Percentiles rank a stretch among this genome's conserved stretches.
These are phyloP conservation scores for Macrocystidia cucumis DNA, from an alignment of 1,284 basidiomycete species.

Conservation along the genomic window DNA sequence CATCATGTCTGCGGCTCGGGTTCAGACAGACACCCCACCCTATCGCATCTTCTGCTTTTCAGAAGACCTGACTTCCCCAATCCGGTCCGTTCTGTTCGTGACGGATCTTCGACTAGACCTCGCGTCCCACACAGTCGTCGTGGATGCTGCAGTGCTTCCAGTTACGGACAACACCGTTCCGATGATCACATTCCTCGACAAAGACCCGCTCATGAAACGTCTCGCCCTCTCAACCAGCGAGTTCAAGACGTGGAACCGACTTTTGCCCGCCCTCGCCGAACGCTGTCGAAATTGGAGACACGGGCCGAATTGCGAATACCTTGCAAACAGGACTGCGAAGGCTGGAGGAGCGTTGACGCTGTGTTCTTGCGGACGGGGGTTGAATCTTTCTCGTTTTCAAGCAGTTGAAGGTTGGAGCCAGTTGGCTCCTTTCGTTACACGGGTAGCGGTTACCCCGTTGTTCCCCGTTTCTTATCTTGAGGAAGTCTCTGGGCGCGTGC, in stretches of 20 bases:
- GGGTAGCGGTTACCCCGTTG: constrained; percentile 38
- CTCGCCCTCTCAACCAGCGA: too few species aligned
- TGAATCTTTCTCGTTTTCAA: constrained; percentile 24
- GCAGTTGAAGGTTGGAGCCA: constrained; percentile 19
- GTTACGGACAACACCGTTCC: constrained; percentile 16
- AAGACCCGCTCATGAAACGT: too few species aligned
- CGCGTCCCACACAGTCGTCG: constrained; percentile 33
- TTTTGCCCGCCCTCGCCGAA: constrained; percentile 39
- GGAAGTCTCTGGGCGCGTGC: constrained; percentile 6
- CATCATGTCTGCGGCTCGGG: constrained; percentile 8
- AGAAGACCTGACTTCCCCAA: constrained; percentile 13
- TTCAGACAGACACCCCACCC: background rate
- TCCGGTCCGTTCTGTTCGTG: constrained; percentile 22
- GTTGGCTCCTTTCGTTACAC: constrained; percentile 32
- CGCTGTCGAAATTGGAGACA: constrained; percentile 48
- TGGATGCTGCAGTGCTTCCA: constrained; percentile 35
- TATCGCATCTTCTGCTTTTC: constrained; percentile 21
- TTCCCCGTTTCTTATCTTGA: constrained; percentile 40
- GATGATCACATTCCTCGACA: too few species aligned
- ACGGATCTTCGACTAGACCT: constrained; percentile 35
- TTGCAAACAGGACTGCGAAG: constrained; percentile 16
- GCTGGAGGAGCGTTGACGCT: constrained; percentile 26
- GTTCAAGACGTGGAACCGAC: constrained; percentile 33
- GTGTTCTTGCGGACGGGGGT: constrained; percentile 41
- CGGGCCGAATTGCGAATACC: constrained; percentile 36